Evolutionary conservation across 495 filamentous ascomycete species (phyloP).

Genomic region (Annulohypoxylon nitens): DNA sequence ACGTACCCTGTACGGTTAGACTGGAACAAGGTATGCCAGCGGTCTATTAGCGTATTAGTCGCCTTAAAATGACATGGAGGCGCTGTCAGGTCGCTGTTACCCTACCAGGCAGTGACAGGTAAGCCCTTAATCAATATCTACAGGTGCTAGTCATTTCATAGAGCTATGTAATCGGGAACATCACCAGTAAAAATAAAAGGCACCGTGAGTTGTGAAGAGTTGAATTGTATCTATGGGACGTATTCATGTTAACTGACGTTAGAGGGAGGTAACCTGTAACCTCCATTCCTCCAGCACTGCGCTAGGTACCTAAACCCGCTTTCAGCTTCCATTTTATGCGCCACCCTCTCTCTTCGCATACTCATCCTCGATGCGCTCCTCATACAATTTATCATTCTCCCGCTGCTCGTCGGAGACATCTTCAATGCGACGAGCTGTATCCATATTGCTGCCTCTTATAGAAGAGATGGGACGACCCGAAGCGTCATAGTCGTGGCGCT

Average conservation of each 20-base stretch:
- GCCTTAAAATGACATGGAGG: neutral
- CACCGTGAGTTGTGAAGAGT: neutral
- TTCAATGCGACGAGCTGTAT: slow-evolving; percentile 37
- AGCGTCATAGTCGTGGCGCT: slow-evolving; percentile 36
- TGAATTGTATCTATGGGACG: neutral
- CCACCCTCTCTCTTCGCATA: slow-evolving; percentile 83
- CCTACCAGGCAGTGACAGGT: neutral
- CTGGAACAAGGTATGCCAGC: slow-evolving; percentile 17
- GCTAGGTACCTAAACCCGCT: neutral
- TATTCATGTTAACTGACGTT: neutral
- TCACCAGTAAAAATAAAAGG: neutral
- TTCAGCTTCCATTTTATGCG: slow-evolving; percentile 55
- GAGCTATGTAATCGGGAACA: neutral
- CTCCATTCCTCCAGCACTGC: neutral
- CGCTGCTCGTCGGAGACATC: slow-evolving; percentile 44
- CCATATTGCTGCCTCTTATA: slow-evolving; percentile 1
- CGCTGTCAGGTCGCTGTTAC: neutral
- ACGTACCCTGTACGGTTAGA: slow-evolving; percentile 37
- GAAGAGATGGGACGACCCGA: slow-evolving; percentile 37
- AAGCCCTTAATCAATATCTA: neutral
- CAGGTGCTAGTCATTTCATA: too few relatives aligned
- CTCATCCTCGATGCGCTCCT: slow-evolving; percentile 81
- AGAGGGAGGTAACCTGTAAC: neutral
- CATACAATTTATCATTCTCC: slow-evolving; percentile 72
- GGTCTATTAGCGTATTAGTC: neutral